Base-by-base conservation (phyloP, 2,329 filamentous ascomycete species). In the Epichloe bromicola region DNA sequence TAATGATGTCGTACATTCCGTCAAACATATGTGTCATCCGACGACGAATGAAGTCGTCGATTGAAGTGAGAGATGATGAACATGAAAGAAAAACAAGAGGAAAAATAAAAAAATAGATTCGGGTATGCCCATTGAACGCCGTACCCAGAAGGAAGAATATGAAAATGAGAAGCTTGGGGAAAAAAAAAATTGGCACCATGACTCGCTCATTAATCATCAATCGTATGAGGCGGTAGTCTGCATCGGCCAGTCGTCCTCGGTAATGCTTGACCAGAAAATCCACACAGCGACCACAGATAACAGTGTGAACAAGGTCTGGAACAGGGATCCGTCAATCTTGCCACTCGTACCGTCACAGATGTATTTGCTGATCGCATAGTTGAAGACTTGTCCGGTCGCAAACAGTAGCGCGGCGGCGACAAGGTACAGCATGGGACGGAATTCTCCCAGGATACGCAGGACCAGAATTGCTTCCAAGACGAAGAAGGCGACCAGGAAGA, bases 221-320 rank as follows among this genome's bases (percentile, higher is more conserved):
- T 71, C 67, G 56, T 76, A 76, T 48, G 67, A 58, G 44, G 58
- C 64, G 51, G 66, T 65, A 10, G 66, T 67, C 36, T 74, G 71
- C 67, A 78, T 76, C 17, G 90, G 88, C 93, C 93, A 98, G 72
- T 96, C 91, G 62, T 98, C 93, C 70, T 98, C 93, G 15, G 93
- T 98, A 61, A 98, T 98, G 71, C 89, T 96, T 45, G 89, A 95
- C 93, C 93, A 98, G 74, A 98, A 98, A 52, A 87, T 68, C 90
- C 93, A 98, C 57, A 96, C 71, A 69, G 81, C 81, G 17, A 88
- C 75, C 4, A 98, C 88, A 0, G 90, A 77, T 12, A 91, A 71
- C 1, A 96, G 74, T 0, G 90, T 97, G 71, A 98, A 97, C 6
- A 97, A 72, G 0, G 90, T 95, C 67, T 96, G 80, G 67, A 98